Conservation (phyloP, 192 early-diverging fungal species). For the Podila verticillata region DNA sequence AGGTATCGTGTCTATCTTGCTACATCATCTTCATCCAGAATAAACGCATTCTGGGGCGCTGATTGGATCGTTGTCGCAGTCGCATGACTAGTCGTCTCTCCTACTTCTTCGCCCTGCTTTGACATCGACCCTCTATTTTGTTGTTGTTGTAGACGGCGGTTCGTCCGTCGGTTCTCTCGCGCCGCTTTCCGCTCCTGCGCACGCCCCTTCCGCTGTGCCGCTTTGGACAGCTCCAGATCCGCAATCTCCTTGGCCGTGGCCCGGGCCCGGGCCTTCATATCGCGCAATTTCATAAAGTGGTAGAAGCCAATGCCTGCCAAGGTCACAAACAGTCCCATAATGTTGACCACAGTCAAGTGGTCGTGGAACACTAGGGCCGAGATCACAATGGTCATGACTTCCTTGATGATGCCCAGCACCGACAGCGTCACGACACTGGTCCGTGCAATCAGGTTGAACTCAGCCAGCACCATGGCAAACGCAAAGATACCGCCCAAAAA, state of each 20-base stretch:
- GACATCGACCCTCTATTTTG: neutral
- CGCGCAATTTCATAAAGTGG: conserved; percentile 73
- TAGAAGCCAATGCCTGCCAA: conserved; percentile 85
- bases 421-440: conserved; percentile 90
- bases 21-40: conserved; percentile 32
- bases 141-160: conserved; percentile 1
- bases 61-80: neutral
- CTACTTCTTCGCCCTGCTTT: neutral
- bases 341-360: conserved; percentile 76
- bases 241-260: conserved; percentile 28
- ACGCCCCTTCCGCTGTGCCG: neutral
- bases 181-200: neutral
- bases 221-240: conserved; percentile 11
- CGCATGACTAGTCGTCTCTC: neutral
- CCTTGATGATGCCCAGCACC: conserved; percentile 89
- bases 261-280: conserved; percentile 32
- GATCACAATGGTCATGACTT: conserved; percentile 83
- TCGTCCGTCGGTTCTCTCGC: neutral
- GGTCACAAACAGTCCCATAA: conserved; percentile 80
- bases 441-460: conserved; percentile 84
- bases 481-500: conserved; percentile 85
- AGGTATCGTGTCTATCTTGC: neutral
- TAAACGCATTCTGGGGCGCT: conserved; percentile 2
- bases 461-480: conserved; percentile 87
- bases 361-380: conserved; percentile 86